Percentiles rank a stretch among this genome's conserved stretches.
Conservation (phyloP, 169 alveolate genomes). For the Plasmodium gonderi region DNA sequence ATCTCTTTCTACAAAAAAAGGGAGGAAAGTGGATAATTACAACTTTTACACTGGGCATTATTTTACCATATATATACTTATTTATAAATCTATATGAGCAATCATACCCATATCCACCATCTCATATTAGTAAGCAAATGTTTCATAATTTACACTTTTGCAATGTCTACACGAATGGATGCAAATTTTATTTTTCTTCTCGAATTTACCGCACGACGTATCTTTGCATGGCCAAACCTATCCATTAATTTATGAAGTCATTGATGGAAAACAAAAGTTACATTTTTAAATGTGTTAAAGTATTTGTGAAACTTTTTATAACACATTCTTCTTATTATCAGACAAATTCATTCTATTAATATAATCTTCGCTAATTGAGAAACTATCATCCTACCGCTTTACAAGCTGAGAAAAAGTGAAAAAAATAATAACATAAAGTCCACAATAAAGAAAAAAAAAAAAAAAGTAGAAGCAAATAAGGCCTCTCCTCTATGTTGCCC, state of each 20-base stretch:
- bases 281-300: not conserved
- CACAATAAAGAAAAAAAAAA: not conserved
- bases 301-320: not conserved
- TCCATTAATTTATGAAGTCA: not conserved
- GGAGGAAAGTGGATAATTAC: not conserved
- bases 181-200: not conserved
- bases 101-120: not conserved
- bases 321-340: not conserved
- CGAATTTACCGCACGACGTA: slow-evolving; percentile 34
- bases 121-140: not conserved
- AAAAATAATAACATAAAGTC: no score
- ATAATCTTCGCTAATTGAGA: not conserved
- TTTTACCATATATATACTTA: not conserved
- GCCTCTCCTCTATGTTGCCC: not conserved
- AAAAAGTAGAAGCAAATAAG: not conserved
- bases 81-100: not conserved
- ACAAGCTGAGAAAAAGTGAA: slow-evolving; percentile 27
- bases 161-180: not conserved
- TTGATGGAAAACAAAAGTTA: not conserved
- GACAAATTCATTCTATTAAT: not conserved
- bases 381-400: slow-evolving; percentile 31
- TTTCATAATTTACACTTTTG: not conserved
- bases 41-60: not conserved
- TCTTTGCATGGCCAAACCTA: slow-evolving; percentile 75
- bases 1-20: slow-evolving; percentile 47